phyloP scores from a whole-genome alignment of 345 rosid species.

The Crucihimalaya himalaica region DNA sequence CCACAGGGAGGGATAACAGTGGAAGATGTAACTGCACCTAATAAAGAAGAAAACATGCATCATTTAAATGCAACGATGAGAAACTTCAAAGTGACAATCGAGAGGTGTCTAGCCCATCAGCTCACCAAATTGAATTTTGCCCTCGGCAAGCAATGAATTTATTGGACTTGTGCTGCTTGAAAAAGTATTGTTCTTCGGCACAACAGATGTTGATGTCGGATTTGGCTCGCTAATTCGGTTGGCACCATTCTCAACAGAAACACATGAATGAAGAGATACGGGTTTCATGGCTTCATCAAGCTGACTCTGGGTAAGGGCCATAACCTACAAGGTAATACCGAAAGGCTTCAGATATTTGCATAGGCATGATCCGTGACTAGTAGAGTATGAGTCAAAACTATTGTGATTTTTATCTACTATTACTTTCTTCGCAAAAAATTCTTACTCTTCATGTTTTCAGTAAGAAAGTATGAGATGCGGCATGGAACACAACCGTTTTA shows the following conservation, averaged over 20 bases:
- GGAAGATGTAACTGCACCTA: constrained; percentile 96
- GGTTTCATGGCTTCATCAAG: constrained; percentile 93
- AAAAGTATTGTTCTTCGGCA: constrained; percentile 64
- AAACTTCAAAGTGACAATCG: constrained; percentile 37
- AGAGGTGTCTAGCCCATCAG: constrained; percentile 15
- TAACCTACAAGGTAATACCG: constrained; percentile 55
- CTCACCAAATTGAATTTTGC: constrained; percentile 97
- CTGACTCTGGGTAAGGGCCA: constrained; percentile 81
- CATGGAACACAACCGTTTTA: background rate
- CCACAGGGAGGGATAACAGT: constrained; percentile 60
- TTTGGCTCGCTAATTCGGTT: constrained; percentile 54
- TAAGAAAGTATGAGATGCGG: constrained; percentile 7
- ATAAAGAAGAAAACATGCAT: constrained; percentile 17
- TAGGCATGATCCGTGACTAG: background rate
- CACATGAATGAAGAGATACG: constrained; percentile 60
- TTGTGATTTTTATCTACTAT: background rate
- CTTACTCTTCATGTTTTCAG: background rate
- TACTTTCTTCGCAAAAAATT: background rate
- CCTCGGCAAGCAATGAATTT: constrained; percentile 88
- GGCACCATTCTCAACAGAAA: constrained; percentile 64
- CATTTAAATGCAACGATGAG: constrained; percentile 3
- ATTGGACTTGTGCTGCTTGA: constrained; percentile 69
- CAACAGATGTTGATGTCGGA: constrained; percentile 53
- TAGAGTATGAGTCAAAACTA: constrained; percentile 17
- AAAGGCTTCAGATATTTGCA: constrained; percentile 25